Base-by-base conservation (phyloP, 1,284 basidiomycete genomes). In the Mycosarcoma mackinlayi region DNA sequence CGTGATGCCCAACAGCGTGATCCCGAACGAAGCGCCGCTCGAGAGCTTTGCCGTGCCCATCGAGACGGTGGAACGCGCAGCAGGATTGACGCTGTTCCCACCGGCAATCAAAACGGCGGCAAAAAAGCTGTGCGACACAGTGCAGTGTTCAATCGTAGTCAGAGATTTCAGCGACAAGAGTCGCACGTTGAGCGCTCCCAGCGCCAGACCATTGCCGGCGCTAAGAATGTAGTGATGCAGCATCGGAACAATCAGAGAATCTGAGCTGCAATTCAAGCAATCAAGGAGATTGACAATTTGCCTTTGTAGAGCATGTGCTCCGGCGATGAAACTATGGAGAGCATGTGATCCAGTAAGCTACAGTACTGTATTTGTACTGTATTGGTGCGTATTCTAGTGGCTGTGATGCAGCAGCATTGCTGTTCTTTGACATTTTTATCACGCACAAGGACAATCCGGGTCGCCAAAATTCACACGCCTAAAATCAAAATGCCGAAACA, bases 61-160 rank as follows among this genome's bases (percentile, higher is more conserved):
- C 54, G 94, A 96, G 60, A 87, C 89, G 0, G 93, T 99, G 37
- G 96, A 98, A 84, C 88, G 89, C 24, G 92, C 93, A 5, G 91
- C 95, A 0, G 95, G 95, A 0, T 86, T 98, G 47, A 90, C 88
- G 1, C 85, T 98, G 31, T 94, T 98, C 85, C 92, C 94, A 1
- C 89, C 92, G 39, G 87, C 88, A 27, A 85, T 98, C 77, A 97
- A 95, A 83, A 72, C 83, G 21, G 84, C 86, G n/a, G 89, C 92
- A 10, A 93, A 90, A 79, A 90, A 92, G 78, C 91, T 98, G 44
- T 98, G 95, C 86, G 70, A 75, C 23, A 67, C 76, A 10, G 75
- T 77, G 23, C 44, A 70, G 40, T 82, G 80, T 50, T 54, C 61
- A 33, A 73, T 82, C 27, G 57, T 82, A 18, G 68, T 82, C 1